phyloP scores from a whole-genome alignment of 805 yeast genomes.

The Starmerella bombi region DNA sequence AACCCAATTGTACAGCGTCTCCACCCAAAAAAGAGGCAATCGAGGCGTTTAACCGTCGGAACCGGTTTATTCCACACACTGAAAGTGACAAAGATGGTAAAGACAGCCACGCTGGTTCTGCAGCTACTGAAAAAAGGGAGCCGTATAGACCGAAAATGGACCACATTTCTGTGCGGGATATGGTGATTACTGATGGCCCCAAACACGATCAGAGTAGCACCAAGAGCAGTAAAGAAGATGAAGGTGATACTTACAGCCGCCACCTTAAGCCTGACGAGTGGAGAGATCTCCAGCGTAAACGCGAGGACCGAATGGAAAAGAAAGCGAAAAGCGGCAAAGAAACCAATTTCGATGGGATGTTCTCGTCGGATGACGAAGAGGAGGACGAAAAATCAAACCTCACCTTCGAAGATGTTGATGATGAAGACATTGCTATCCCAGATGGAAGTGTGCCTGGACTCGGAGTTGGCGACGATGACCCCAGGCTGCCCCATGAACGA shows the following conservation, averaged over 20 bases:
- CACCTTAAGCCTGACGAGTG: constrained; percentile 2
- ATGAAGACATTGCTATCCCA: constrained; percentile 14
- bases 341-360: neutral
- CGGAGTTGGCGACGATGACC: constrained; percentile 19
- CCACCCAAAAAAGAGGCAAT: constrained; percentile 13
- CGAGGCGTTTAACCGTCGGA: constrained; percentile 12
- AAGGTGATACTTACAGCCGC: neutral
- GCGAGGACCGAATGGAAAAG: neutral
- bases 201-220: neutral
- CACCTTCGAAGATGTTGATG: constrained; percentile 1
- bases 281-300: neutral
- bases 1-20: constrained; percentile 8
- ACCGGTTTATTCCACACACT: constrained; percentile 8
- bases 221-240: neutral
- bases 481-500: constrained; percentile 19
- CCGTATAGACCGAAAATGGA: neutral
- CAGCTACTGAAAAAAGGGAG: neutral
- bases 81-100: neutral
- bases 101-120: neutral
- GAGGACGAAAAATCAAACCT: neutral
- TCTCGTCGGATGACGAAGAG: neutral
- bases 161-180: neutral
- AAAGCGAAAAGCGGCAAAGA: neutral
- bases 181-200: neutral
- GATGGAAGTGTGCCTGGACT: constrained; percentile 22